A percentile compares a stretch with the other conserved stretches of the same genome.
phyloP scores from a whole-genome alignment of 148 eudicot genomes.

The Rhododendron ferrugineum region DNA sequence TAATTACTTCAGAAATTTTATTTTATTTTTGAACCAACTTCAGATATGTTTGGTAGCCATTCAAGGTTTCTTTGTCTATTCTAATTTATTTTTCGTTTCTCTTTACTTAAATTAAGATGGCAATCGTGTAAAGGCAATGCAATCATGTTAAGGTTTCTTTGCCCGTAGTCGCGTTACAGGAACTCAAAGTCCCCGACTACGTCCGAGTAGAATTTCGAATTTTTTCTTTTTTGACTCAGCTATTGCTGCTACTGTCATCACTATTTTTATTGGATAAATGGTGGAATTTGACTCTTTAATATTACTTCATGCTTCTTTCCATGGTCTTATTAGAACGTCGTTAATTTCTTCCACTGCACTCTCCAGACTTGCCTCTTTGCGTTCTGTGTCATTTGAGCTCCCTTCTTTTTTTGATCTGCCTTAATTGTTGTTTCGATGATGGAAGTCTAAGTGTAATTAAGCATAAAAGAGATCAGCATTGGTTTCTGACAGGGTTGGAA shows the following conservation, averaged over 20 bases:
- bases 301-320: background rate
- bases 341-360: background rate
- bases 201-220: no score
- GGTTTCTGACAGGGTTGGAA: background rate
- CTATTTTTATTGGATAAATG: background rate
- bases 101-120: no score
- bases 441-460: background rate
- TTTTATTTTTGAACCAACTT: no score
- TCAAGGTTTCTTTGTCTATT: background rate
- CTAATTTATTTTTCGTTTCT: background rate
- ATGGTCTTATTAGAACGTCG: background rate
- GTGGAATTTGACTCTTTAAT: background rate
- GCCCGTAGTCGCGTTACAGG: no score
- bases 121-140: no score
- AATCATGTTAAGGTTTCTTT: no score
- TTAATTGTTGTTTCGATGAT: background rate
- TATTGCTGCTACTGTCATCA: background rate
- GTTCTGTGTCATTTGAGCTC: background rate
- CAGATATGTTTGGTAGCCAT: background rate
- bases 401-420: background rate
- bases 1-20: no score
- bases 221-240: background rate
- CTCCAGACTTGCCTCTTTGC: background rate
- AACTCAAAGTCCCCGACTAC: no score
- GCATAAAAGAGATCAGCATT: background rate